Conservation (phyloP, 2,329 filamentous ascomycete species). For the Fusarium miscanthi region DNA sequence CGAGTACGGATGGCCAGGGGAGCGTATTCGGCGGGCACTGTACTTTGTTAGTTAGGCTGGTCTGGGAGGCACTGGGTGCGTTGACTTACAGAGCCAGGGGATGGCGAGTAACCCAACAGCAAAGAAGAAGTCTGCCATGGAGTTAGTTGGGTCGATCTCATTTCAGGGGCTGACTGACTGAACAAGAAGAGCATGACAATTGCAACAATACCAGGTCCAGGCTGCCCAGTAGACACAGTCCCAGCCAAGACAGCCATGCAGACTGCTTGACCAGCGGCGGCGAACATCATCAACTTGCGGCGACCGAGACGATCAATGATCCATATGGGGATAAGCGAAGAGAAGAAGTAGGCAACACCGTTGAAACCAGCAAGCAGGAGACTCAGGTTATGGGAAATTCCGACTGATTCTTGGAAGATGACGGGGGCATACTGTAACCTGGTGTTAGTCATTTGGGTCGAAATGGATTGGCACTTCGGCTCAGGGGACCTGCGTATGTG, state of each 20-base stretch:
- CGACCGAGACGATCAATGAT: conserved; percentile 59
- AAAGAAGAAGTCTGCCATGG: conserved; percentile 51
- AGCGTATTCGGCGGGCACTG: conserved; percentile 57
- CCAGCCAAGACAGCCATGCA: conserved; percentile 61
- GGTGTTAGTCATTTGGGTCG: not conserved
- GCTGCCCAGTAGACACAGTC: conserved; percentile 54
- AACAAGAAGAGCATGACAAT: conserved; percentile 58
- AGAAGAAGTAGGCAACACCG: conserved; percentile 52
- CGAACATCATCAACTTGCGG: conserved; percentile 68
- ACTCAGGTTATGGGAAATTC: conserved; percentile 57
- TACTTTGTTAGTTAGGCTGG: conserved; percentile 1
- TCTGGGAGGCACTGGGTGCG: fast-evolving
- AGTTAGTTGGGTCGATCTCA: not conserved
- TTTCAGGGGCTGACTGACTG: conserved; percentile 22
- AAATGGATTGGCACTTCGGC: not conserved
- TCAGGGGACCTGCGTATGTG: conserved; percentile 40
- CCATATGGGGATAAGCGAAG: conserved; percentile 47
- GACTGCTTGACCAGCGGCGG: conserved; percentile 48
- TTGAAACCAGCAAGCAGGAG: conserved; percentile 66
- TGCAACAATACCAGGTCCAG: conserved; percentile 54
- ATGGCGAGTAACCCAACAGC: conserved; percentile 55
- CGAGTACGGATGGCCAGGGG: conserved; percentile 53
- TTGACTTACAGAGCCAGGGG: conserved; percentile 49
- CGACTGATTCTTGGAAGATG: conserved; percentile 58
- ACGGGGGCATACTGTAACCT: conserved; percentile 51